Base-by-base conservation (phyloP, 257 asterid genomes). In the Orobanche coerulescens region DNA sequence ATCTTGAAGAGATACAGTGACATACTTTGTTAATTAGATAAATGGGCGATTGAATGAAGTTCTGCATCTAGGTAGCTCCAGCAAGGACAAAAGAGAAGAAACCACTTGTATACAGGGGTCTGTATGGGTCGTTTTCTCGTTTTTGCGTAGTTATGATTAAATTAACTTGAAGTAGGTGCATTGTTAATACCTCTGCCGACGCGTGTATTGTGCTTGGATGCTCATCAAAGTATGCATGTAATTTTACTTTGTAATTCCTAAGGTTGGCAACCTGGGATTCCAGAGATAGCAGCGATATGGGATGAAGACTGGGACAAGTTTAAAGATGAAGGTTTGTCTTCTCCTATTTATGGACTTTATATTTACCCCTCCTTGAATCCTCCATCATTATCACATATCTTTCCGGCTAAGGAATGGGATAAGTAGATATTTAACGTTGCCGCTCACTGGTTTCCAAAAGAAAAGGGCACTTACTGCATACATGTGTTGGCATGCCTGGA, bases 231-330 rank as follows among this genome's bases (percentile, higher is more conserved):
- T 61, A 37, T 15, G 30, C 33, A 36, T 47, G 54, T 24, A 30
- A 33, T 52, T 30, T 19, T 16, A 28, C 34, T 53, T 39, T 52
- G 65, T 19, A 56, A 58, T 72, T 63, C 42, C 74, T 39, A 76
- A 93, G 98, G 97, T 56, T 93, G 99, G 99, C 87, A 79, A 47
- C 97, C 95, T 61, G 99, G 99, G 54, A 69, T 93, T 52, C 95
- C 97, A 2, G 97, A 84, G 75, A 51, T 81, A 48, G 89, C 95
- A 49, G 86, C 79, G 66, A 76, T 87, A 57, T 93, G 99, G 99
- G 97, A 93, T 76, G 99, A 93, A 80, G 99, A 93, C 42, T 93
- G 99, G 99, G 99, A 93, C 81, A 93, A 93, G 76, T 93, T 93
- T 48, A 90, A 89, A 20, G 99, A 93, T 69, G 95, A 89, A 86